These are phyloP conservation scores for Galium porrigens DNA, from an alignment of 305 asterid species.

Conservation along the genomic window DNA sequence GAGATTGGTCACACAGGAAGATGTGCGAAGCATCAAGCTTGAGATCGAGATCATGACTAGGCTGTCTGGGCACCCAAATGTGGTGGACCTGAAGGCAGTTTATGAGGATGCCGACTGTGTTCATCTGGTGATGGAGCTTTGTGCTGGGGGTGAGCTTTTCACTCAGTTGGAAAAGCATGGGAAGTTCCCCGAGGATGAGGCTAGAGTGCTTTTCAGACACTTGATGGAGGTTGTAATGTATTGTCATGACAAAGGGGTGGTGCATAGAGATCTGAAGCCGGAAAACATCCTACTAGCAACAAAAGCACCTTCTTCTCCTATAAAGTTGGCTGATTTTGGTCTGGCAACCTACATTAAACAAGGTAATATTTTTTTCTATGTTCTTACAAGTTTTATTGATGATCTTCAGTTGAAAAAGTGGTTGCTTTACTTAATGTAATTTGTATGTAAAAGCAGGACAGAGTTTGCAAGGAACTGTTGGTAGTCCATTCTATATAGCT, in stretches of 20 bases:
- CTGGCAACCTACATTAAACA: slow-evolving; percentile 61
- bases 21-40: slow-evolving; percentile 55
- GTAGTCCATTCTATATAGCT: slow-evolving; percentile 77
- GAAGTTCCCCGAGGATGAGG: slow-evolving; percentile 55
- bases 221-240: slow-evolving; percentile 58
- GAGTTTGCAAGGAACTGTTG: slow-evolving; percentile 54
- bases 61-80: slow-evolving; percentile 70
- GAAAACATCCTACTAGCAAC: slow-evolving; percentile 64
- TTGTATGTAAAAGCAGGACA: slow-evolving; percentile 30
- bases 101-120: slow-evolving; percentile 67
- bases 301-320: slow-evolving; percentile 55
- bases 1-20: slow-evolving; percentile 55
- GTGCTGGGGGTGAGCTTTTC: slow-evolving; percentile 86
- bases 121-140: slow-evolving; percentile 77
- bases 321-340: slow-evolving; percentile 71
- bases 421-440: not conserved
- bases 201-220: slow-evolving; percentile 42
- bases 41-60: slow-evolving; percentile 71
- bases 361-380: slow-evolving; percentile 21
- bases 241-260: slow-evolving; percentile 64
- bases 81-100: slow-evolving; percentile 64
- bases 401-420: not conserved
- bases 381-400: slow-evolving; percentile 8
- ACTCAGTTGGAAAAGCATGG: slow-evolving; percentile 63
- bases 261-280: slow-evolving; percentile 71